phyloP scores from a whole-genome alignment of 23 red algal genomes.

The Gracilaria gracilis region DNA sequence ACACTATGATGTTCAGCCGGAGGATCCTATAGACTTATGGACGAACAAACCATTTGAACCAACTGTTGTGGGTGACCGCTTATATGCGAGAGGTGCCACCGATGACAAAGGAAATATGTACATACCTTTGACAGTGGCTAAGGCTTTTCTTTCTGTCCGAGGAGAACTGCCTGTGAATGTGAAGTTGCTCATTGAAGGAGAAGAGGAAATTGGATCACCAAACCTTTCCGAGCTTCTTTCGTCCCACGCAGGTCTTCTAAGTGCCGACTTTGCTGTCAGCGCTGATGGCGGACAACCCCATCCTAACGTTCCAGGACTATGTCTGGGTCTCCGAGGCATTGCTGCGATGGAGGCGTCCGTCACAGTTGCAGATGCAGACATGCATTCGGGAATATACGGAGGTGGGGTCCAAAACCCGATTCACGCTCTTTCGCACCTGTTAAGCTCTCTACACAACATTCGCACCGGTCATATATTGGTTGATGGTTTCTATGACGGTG shows the following conservation, averaged over 20 bases:
- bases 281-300: constrained; percentile 85
- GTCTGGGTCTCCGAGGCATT: constrained; percentile 72
- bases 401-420: constrained; percentile 91
- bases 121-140: constrained; percentile 66
- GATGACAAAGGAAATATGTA: constrained; percentile 93
- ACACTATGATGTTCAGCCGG: constrained; percentile 97
- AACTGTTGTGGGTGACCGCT: constrained; percentile 51
- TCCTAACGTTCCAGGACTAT: constrained; percentile 50
- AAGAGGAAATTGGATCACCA: constrained; percentile 94
- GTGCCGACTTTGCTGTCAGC: constrained; percentile 74
- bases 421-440: constrained; percentile 73
- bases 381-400: constrained; percentile 86
- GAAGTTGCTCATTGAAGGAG: constrained; percentile 91
- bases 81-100: constrained; percentile 88
- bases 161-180: constrained; percentile 77
- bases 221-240: constrained; percentile 53
- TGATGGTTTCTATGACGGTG: constrained; percentile 81
- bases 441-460: constrained; percentile 62
- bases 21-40: constrained; percentile 80
- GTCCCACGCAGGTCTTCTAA: constrained; percentile 30
- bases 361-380: constrained; percentile 67
- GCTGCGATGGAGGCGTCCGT: constrained; percentile 71
- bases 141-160: constrained; percentile 49
- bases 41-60: constrained; percentile 84
- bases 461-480: constrained; percentile 57